Percentiles rank a stretch among this genome's conserved stretches.
phyloP scores from a whole-genome alignment of 305 asterid genomes.

The Rubia peregrina region DNA sequence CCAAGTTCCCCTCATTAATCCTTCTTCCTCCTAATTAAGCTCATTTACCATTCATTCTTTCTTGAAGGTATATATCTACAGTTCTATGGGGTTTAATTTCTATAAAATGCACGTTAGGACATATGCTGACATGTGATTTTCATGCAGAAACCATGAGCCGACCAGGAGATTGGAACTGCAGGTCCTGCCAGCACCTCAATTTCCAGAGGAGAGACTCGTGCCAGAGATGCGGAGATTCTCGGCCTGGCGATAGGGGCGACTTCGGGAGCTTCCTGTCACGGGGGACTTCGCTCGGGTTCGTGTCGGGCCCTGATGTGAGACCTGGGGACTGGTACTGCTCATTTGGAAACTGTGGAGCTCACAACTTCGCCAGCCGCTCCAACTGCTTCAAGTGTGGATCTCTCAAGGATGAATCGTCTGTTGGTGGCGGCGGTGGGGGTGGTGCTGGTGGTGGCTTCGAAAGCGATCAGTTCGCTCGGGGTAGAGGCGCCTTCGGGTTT shows the following conservation, averaged over 20 bases:
- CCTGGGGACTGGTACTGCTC: conserved; percentile 99
- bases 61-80: neutral
- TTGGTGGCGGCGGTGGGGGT: neutral
- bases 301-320: conserved; percentile 75
- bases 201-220: conserved; percentile 92
- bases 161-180: conserved; percentile 98
- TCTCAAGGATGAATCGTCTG: conserved; percentile 53
- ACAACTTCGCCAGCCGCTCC: conserved; percentile 96
- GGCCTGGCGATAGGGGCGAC: conserved; percentile 51
- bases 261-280: conserved; percentile 41
- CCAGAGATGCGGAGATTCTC: conserved; percentile 89
- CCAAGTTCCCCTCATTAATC: conserved; percentile 13
- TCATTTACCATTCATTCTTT: neutral
- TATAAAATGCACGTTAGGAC: neutral
- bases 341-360: conserved; percentile 79
- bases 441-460: conserved; percentile 26
- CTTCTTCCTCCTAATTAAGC: neutral
- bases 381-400: conserved; percentile 98
- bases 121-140: neutral
- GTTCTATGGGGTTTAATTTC: too few species aligned
- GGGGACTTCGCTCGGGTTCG: conserved; percentile 30
- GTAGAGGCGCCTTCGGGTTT: conserved; percentile 43
- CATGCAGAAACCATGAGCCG: conserved; percentile 52
- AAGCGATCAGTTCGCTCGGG: conserved; percentile 38
- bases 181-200: conserved; percentile 92